Conservation (phyloP, 805 yeast species). For the Scheffersomyces lignosus region DNA sequence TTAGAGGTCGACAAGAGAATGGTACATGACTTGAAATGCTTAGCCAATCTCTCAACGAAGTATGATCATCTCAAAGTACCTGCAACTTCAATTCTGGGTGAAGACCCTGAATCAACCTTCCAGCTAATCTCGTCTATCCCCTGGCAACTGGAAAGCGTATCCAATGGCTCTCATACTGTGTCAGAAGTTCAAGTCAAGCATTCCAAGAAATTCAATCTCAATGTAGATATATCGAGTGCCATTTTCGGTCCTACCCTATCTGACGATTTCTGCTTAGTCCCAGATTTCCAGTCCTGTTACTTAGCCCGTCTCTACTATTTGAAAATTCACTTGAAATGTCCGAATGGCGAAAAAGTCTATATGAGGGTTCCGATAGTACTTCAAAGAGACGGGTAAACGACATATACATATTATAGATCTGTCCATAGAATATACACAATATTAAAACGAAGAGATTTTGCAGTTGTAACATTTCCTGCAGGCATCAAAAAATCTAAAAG, state of each 20-base stretch:
- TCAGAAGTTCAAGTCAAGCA: slow-evolving; percentile 16
- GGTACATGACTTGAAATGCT: slow-evolving; percentile 28
- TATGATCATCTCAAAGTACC: slow-evolving; percentile 26
- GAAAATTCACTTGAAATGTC: slow-evolving; percentile 22
- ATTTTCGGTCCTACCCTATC: slow-evolving; percentile 10
- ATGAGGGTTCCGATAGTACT: slow-evolving; percentile 28
- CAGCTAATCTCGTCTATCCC: slow-evolving; percentile 13
- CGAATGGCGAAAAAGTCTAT: slow-evolving; percentile 22
- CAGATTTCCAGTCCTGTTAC: slow-evolving; percentile 39
- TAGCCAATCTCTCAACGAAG: slow-evolving; percentile 31
- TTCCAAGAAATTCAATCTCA: slow-evolving; percentile 21
- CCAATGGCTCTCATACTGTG: slow-evolving; percentile 1
- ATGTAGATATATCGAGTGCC: slow-evolving; percentile 21
- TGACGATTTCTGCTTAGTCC: slow-evolving; percentile 33
- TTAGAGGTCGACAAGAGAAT: slow-evolving; percentile 27
- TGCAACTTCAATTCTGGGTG: slow-evolving; percentile 11
- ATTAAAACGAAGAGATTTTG: too few species aligned
- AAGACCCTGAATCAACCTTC: slow-evolving; percentile 6
- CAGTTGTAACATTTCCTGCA: too few species aligned
- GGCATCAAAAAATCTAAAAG: too few species aligned
- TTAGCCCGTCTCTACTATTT: slow-evolving; percentile 36
- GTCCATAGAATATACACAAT: too few species aligned
- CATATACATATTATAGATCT: too few species aligned
- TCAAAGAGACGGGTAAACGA: slow-evolving; percentile 15
- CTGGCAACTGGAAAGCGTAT: slow-evolving; percentile 17